Evolutionary conservation across 2,329 filamentous ascomycete species (phyloP).

Genomic region (Alternaria novae-zelandiae): DNA sequence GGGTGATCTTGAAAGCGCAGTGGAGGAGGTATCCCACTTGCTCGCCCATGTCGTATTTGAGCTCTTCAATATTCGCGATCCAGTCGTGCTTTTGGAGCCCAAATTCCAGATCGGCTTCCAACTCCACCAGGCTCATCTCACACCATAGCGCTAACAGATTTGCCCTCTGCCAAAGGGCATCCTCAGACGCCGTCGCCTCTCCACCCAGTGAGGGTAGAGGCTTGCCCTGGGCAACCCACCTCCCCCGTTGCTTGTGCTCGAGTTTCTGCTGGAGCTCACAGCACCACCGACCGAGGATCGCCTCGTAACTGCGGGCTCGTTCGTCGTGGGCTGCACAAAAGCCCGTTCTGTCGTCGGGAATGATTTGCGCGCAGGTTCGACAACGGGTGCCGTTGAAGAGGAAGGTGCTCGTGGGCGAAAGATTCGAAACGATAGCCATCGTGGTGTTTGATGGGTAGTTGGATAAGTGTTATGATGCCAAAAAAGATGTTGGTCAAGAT

Average conservation of each 20-base stretch:
- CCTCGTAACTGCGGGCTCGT: neutral
- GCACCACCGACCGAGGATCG: neutral
- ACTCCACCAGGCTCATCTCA: neutral
- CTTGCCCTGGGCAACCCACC: neutral
- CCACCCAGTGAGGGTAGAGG: neutral
- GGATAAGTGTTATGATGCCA: neutral
- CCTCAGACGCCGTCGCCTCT: neutral
- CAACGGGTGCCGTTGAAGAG: neutral
- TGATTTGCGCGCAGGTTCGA: neutral
- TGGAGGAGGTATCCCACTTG: neutral
- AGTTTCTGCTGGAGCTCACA: neutral
- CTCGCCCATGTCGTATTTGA: neutral
- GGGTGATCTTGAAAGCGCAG: slow-evolving; percentile 5
- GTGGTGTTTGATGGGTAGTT: neutral
- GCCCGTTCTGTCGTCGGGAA: neutral
- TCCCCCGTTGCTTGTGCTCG: neutral
- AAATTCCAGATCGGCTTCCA: neutral
- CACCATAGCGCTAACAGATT: neutral
- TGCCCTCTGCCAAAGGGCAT: neutral
- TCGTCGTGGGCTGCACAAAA: neutral
- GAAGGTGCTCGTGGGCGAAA: neutral
- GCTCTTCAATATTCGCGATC: neutral
- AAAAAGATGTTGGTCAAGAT: neutral
- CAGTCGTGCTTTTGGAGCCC: neutral
- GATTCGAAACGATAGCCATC: neutral